Base-by-base conservation (phyloP, 805 yeast genomes). In the Yamadazyma philogaea region DNA sequence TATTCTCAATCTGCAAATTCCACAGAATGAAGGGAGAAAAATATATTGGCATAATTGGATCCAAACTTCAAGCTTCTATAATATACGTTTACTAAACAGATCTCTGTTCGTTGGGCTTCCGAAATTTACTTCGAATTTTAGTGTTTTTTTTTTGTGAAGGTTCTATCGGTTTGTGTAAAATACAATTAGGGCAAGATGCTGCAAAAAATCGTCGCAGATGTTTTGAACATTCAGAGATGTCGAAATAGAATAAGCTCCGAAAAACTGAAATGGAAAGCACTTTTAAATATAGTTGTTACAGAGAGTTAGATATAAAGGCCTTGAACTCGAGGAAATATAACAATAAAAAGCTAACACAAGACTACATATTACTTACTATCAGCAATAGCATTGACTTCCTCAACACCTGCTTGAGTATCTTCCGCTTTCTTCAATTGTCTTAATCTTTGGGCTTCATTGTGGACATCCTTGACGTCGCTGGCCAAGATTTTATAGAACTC, bases 381-480 rank as follows among this genome's bases (percentile, higher is more conserved):
- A 28, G 18, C 18, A 20, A 34, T 26, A 4, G 15, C 32, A 15
- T 17, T 32, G 3, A 28, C 39, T n/a, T 15, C 39, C 16, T 30
- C 39, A 36, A 40, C 44, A 22, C 33, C 27, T 16, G 31, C 19
- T 33, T 40, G 27, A n/a, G 27, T 10, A 35, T 44, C 49, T 28
- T 60, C 48, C 22, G 56, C 54, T 54, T 70, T 71, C 61, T 82
- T 78, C 55, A 82, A 55, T 28, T 76, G 82, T 16, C 84, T 84
- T 56, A 85, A 70, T 53, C 91, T 72, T 50, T 72, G 71, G 17
- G 95, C 95, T 63, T 85, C 91, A 42, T 70, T 74, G 60, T 86
- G 90, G 37, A 85, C 85, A 43, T 79, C 81, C 40, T 66, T 64
- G 1, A 75, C 84, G 50, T 81, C 84, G 44, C 67, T 69, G 14